These are phyloP conservation scores for Cardamine chenopodiifolia DNA, from an alignment of 345 rosid species.

Conservation along the genomic window DNA sequence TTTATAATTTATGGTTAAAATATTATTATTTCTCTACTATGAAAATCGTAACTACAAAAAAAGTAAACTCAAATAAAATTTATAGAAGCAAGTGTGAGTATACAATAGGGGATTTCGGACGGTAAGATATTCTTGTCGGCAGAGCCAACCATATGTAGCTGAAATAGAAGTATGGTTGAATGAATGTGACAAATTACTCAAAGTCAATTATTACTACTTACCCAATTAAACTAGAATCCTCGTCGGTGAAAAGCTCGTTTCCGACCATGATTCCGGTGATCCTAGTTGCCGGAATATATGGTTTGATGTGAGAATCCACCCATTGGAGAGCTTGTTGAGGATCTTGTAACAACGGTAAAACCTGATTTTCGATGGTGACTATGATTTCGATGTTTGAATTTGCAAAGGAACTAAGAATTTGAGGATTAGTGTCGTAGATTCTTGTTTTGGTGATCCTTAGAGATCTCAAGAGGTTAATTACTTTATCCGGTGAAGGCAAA, in stretches of 20 bases:
- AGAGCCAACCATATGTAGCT: background rate
- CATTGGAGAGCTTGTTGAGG: conserved; percentile 84
- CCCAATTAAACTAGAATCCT: conserved; percentile 47
- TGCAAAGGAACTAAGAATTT: conserved; percentile 67
- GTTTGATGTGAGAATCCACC: conserved; percentile 67
- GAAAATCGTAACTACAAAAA: background rate
- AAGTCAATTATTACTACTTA: conserved; percentile 2
- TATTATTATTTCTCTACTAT: background rate
- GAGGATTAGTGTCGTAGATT: conserved; percentile 90
- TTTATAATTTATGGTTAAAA: background rate
- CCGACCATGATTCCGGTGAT: conserved; percentile 81
- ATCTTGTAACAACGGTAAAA: conserved; percentile 59
- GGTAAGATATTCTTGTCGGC: background rate
- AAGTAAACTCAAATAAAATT: background rate
- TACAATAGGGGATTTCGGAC: background rate
- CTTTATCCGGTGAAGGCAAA: conserved; percentile 73
- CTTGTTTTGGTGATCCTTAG: conserved; percentile 68
- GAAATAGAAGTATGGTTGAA: background rate
- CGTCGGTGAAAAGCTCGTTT: conserved; percentile 66
- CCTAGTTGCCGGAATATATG: conserved; percentile 67
- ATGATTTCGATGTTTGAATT: conserved; percentile 69
- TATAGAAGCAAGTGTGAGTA: background rate
- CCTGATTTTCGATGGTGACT: conserved; percentile 78
- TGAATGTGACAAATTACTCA: background rate
- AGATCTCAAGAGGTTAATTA: conserved; percentile 65